Evolutionary conservation across 805 yeast species (phyloP).

Genomic region (Lachancea dasiensis): DNA sequence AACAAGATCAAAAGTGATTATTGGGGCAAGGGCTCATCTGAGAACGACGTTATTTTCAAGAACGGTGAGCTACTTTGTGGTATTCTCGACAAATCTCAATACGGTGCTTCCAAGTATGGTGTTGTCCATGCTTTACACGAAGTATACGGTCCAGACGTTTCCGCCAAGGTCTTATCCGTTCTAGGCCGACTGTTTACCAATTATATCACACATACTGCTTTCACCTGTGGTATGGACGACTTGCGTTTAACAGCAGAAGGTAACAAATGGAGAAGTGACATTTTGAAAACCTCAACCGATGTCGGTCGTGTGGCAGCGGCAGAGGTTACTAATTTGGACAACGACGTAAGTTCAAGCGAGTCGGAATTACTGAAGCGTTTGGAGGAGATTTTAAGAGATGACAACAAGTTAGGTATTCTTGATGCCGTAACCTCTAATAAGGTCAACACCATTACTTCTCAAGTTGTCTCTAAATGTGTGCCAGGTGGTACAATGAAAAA

Average conservation of each 20-base stretch:
- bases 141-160: constrained; percentile 84
- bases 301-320: constrained; percentile 89
- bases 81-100: constrained; percentile 94
- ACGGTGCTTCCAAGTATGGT: constrained; percentile 97
- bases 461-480: constrained; percentile 88
- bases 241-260: constrained; percentile 88
- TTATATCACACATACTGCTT: constrained; percentile 85
- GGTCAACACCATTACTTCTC: constrained; percentile 88
- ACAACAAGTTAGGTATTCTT: constrained; percentile 80
- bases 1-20: constrained; percentile 92
- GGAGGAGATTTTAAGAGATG: constrained; percentile 93
- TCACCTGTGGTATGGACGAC: constrained; percentile 99
- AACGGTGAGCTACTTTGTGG: constrained; percentile 89
- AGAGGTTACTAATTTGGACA: constrained; percentile 82
- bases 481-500: constrained; percentile 94
- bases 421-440: constrained; percentile 95
- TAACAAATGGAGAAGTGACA: constrained; percentile 79
- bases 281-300: constrained; percentile 68
- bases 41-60: constrained; percentile 78
- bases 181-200: constrained; percentile 92
- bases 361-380: constrained; percentile 79
- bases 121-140: constrained; percentile 94
- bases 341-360: constrained; percentile 45
- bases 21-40: constrained; percentile 83
- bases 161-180: constrained; percentile 87